phyloP scores from a whole-genome alignment of 2,329 filamentous ascomycete genomes.

The Aspergillus pseudoterreus region DNA sequence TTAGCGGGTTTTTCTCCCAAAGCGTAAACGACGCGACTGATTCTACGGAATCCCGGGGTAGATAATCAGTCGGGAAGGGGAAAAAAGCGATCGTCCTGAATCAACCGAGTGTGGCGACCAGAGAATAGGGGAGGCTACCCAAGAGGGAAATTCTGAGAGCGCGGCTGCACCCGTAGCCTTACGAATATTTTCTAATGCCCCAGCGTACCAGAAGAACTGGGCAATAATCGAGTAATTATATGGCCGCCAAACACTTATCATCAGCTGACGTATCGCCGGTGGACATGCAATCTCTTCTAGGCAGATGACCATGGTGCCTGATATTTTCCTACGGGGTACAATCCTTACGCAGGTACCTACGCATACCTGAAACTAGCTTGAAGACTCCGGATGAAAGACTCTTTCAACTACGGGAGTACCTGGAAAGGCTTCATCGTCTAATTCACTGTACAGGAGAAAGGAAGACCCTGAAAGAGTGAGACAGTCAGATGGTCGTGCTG shows the following conservation, averaged over 20 bases:
- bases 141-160: slow-evolving; percentile 2
- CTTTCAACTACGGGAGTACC: too few species aligned
- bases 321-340: background rate
- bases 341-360: background rate
- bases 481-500: slow-evolving; percentile 5
- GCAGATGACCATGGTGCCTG: background rate
- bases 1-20: background rate
- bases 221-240: background rate
- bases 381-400: too few species aligned
- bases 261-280: slow-evolving; percentile 8
- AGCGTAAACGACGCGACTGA: background rate
- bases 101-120: background rate
- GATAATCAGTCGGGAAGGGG: background rate
- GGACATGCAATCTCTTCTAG: background rate
- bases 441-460: background rate
- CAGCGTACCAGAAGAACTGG: slow-evolving; percentile 1
- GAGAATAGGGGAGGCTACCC: background rate
- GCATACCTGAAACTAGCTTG: background rate
- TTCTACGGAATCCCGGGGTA: background rate
- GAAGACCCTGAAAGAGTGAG: background rate
- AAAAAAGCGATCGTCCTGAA: background rate
- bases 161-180: slow-evolving; percentile 13
- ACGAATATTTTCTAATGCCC: slow-evolving; percentile 3
- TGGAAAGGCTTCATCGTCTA: background rate
- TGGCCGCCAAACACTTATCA: background rate